phyloP scores from a whole-genome alignment of 306 rosid species.

The Cicer cuneatum region DNA sequence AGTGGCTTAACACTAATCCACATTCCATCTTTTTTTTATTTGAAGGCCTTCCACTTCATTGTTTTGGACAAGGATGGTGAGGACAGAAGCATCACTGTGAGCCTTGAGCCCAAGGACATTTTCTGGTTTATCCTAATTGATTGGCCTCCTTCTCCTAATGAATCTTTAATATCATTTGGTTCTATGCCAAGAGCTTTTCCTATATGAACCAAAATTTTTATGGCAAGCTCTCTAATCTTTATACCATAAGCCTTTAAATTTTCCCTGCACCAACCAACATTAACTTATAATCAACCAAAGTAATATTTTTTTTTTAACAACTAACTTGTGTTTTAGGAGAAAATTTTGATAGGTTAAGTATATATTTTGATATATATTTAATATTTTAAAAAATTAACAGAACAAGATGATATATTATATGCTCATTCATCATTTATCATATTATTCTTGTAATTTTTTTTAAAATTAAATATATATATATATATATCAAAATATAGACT shows the following conservation, averaged over 20 bases:
- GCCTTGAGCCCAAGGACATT: constrained; percentile 46
- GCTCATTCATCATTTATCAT: too few species aligned
- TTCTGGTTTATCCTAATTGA: constrained; percentile 44
- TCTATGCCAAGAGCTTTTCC: constrained; percentile 44
- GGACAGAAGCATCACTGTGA: constrained; percentile 46
- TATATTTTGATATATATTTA: too few species aligned
- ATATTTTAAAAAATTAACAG: too few species aligned
- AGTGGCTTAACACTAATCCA: constrained; percentile 56
- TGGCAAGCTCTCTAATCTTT: constrained; percentile 35
- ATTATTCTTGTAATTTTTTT: too few species aligned
- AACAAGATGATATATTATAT: too few species aligned
- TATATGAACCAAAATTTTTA: constrained; percentile 18
- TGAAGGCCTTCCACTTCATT: constrained; percentile 57
- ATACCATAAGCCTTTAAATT: constrained; percentile 34
- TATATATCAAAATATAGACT: too few species aligned
- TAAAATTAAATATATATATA: too few species aligned
- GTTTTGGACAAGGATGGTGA: constrained; percentile 46
- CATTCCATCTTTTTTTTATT: constrained; percentile 47
- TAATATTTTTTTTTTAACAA: too few species aligned
- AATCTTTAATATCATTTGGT: constrained; percentile 28
- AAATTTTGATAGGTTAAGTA: too few species aligned
- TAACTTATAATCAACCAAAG: not conserved
- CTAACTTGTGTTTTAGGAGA: too few species aligned
- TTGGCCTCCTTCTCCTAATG: constrained; percentile 43
- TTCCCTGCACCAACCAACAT: not conserved